These are phyloP conservation scores for Arachnomyces sp. DNA, from an alignment of 2,329 filamentous ascomycete genomes.

Conservation along the genomic window DNA sequence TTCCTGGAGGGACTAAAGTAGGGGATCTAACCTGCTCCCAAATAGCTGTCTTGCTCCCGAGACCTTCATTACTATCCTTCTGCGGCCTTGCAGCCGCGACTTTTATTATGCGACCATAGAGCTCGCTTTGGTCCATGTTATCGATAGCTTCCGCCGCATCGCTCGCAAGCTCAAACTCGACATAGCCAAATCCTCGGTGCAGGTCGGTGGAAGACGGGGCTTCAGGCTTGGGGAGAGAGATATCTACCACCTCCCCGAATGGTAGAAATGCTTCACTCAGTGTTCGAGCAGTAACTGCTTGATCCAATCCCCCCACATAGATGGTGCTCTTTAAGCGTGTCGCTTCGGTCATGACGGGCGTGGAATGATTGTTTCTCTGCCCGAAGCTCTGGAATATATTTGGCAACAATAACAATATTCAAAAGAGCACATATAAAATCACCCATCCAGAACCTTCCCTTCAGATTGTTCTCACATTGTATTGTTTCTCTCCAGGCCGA, in stretches of 20 bases:
- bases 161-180: constrained; percentile 78
- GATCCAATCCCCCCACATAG: constrained; percentile 82
- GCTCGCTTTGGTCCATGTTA: constrained; percentile 96
- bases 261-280: constrained; percentile 90
- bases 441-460: no score
- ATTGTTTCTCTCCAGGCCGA: no score
- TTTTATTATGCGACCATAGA: constrained; percentile 86
- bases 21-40: constrained; percentile 77
- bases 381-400: no score
- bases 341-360: constrained; percentile 63
- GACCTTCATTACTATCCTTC: constrained; percentile 75
- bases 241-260: constrained; percentile 89
- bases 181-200: constrained; percentile 91
- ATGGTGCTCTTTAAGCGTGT: constrained; percentile 81
- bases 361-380: no score
- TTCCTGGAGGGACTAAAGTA: constrained; percentile 3
- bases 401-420: no score
- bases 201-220: constrained; percentile 65
- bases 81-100: constrained; percentile 87
- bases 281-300: constrained; percentile 63
- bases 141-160: constrained; percentile 94
- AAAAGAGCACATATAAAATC: no score
- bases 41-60: constrained; percentile 87
- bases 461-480: no score
- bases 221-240: constrained; percentile 83